Evolutionary conservation across 208 protist species (phyloP).

Genomic region (Acanthamoeba rhysodes): DNA sequence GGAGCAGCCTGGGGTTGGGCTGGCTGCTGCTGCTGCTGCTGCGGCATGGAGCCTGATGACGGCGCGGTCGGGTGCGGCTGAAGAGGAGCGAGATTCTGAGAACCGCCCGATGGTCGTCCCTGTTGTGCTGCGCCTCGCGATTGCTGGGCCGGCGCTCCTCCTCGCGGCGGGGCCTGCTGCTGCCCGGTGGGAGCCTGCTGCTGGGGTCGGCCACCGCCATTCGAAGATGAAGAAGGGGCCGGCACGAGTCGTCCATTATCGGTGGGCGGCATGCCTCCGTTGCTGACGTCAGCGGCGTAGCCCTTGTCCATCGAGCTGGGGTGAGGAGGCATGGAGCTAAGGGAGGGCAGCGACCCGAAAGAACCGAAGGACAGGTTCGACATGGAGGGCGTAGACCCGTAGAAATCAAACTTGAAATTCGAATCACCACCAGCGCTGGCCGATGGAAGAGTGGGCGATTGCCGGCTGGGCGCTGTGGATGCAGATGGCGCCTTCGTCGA

Average conservation of each 20-base stretch:
- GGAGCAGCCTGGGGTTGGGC: neutral
- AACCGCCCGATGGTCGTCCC: neutral
- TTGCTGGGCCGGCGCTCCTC: neutral
- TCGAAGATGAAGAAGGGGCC: neutral
- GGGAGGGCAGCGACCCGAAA: neutral
- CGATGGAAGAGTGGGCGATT: neutral
- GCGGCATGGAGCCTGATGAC: neutral
- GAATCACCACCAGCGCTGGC: neutral
- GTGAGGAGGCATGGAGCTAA: neutral
- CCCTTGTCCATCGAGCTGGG: neutral
- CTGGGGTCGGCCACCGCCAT: neutral
- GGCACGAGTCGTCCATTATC: constrained; percentile 17
- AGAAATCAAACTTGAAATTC: constrained; percentile 60
- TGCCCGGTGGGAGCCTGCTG: neutral
- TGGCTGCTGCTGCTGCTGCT: neutral
- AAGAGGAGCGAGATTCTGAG: neutral
- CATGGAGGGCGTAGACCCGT: constrained; percentile 48
- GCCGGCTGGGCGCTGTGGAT: neutral
- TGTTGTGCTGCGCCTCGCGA: constrained; percentile 6
- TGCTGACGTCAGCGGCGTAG: neutral
- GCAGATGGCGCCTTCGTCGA: neutral
- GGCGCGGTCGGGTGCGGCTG: neutral
- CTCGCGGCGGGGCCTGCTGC: neutral
- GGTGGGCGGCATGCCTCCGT: neutral
- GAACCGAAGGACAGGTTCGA: constrained; percentile 38